A percentile compares a stretch with the other conserved stretches of the same genome.
Evolutionary conservation across 768 basidiomycete genomes (phyloP).

Genomic region (Termitomyces sp.): DNA sequence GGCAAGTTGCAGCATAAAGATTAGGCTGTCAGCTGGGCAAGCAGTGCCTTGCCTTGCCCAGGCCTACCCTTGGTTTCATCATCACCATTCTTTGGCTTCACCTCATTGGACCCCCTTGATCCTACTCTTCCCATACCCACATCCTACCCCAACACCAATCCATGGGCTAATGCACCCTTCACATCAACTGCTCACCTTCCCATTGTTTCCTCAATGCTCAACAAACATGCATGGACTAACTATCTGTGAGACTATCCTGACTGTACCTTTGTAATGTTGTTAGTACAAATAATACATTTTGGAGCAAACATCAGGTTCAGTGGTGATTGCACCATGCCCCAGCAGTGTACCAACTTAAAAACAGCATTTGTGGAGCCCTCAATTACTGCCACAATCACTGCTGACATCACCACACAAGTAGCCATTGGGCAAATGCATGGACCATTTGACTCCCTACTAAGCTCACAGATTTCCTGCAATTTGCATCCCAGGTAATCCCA

Average conservation of each 20-base stretch:
- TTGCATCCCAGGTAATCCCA: not conserved
- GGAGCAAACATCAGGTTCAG: conserved; percentile 22
- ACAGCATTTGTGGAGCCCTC: conserved; percentile 16
- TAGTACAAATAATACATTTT: no score
- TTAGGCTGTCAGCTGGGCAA: no score
- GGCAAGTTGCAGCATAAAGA: no score
- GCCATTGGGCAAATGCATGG: conserved; percentile 7
- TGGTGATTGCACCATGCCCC: conserved; percentile 6
- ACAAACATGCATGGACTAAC: conserved; percentile 14
- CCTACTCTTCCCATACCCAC: no score
- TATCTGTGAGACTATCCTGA: conserved; percentile 24
- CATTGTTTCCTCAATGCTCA: conserved; percentile 13
- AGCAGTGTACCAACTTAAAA: conserved; percentile 18
- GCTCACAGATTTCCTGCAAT: not conserved
- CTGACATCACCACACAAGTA: not conserved
- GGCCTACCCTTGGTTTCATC: no score
- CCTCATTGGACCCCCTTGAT: no score
- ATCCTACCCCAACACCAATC: no score
- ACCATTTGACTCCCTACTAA: conserved; percentile 14
- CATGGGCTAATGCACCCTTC: no score
- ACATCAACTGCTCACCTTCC: not conserved
- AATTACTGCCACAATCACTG: conserved; percentile 1
- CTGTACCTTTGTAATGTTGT: conserved; percentile 17
- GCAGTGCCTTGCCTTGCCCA: no score
- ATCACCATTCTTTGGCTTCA: no score